A percentile compares a stretch with the other conserved stretches of the same genome.
Evolutionary conservation across 768 basidiomycete genomes (phyloP).

Genomic region (Lactifluus piperatus): DNA sequence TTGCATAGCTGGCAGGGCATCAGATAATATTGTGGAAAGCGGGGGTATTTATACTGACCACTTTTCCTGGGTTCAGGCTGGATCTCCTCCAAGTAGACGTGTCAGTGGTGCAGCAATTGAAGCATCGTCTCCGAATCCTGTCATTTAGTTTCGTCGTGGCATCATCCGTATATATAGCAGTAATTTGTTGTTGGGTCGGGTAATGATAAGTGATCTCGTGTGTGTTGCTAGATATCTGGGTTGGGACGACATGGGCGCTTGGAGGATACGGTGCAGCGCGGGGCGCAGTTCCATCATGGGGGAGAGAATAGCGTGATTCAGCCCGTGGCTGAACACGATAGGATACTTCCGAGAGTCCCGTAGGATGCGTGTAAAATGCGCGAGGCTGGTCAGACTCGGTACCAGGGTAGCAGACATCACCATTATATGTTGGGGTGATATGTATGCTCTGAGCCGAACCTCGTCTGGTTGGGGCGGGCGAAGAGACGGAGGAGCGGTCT

Average conservation of each 20-base stretch:
- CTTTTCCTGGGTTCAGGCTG: constrained; percentile 75
- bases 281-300: constrained; percentile 14
- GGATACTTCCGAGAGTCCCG: background rate
- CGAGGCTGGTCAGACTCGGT: constrained; percentile 15
- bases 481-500: constrained; percentile 52
- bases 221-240: constrained; percentile 13
- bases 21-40: background rate
- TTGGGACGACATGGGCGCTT: constrained; percentile 23
- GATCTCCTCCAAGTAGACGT: constrained; percentile 75
- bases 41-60: constrained; percentile 32
- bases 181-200: constrained; percentile 31
- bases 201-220: constrained; percentile 29
- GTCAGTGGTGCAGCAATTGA: constrained; percentile 81
- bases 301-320: constrained; percentile 13
- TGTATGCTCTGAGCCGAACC: constrained; percentile 30
- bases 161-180: constrained; percentile 58
- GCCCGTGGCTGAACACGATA: constrained; percentile 19
- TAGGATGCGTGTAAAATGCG: constrained; percentile 10
- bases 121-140: constrained; percentile 66
- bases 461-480: constrained; percentile 42
- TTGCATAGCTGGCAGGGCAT: constrained; percentile 31
- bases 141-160: constrained; percentile 75
- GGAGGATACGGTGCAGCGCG: constrained; percentile 20
- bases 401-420: constrained; percentile 17
- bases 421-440: constrained; percentile 34